phyloP scores from a whole-genome alignment of 164 flowering plant species.

The Cinnamomum chago region DNA sequence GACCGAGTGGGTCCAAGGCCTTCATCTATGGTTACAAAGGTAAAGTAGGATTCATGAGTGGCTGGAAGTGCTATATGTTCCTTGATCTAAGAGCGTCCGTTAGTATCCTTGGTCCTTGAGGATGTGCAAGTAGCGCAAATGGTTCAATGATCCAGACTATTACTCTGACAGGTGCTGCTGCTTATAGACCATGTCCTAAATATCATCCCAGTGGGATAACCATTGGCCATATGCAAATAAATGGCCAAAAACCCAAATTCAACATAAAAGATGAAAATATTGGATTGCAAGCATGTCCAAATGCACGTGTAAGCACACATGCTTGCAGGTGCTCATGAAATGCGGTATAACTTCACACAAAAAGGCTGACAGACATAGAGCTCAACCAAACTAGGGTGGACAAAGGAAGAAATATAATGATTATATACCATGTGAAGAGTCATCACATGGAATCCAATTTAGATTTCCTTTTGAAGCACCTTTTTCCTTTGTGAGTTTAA shows the following conservation, averaged over 20 bases:
- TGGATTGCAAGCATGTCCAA: background rate
- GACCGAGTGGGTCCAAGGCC: slow-evolving; percentile 38
- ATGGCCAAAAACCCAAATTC: background rate
- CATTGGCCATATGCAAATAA: background rate
- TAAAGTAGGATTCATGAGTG: slow-evolving; percentile 10
- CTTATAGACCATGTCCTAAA: background rate
- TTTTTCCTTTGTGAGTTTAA: too few relatives aligned
- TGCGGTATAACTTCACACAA: too few relatives aligned
- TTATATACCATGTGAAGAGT: too few relatives aligned
- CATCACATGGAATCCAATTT: too few relatives aligned
- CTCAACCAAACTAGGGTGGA: too few relatives aligned
- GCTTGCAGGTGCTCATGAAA: too few relatives aligned
- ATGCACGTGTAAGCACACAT: too few relatives aligned
- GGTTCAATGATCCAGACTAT: background rate
- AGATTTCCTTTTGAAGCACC: too few relatives aligned
- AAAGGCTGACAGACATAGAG: too few relatives aligned
- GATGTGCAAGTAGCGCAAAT: background rate
- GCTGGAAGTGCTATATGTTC: background rate
- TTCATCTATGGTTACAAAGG: slow-evolving; percentile 34
- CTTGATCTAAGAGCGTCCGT: background rate
- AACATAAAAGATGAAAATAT: background rate
- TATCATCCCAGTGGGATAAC: background rate
- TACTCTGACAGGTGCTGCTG: background rate
- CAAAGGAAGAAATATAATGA: too few relatives aligned
- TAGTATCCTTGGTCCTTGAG: background rate